These are phyloP conservation scores for Falciphora oryzae DNA, from an alignment of 2,329 filamentous ascomycete genomes.

Conservation along the genomic window DNA sequence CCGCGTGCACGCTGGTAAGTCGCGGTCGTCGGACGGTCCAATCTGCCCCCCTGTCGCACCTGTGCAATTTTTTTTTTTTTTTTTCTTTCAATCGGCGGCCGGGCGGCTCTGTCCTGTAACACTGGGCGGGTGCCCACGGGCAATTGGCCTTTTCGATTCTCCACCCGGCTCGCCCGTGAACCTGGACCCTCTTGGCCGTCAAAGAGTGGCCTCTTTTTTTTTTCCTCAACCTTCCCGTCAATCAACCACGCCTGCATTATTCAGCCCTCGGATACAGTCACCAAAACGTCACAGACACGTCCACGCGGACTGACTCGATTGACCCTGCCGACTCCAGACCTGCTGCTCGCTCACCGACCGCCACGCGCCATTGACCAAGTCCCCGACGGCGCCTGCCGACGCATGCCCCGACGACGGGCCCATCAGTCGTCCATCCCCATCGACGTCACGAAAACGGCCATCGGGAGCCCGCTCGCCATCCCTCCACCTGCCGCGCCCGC, in stretches of 20 bases:
- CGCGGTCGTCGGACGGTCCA: not conserved
- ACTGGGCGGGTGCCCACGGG: not conserved
- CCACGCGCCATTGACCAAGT: constrained; percentile 7
- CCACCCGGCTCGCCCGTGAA: not conserved
- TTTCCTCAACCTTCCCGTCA: not conserved
- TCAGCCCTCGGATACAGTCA: not conserved
- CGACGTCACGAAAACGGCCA: constrained; percentile 12
- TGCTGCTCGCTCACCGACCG: constrained; percentile 12
- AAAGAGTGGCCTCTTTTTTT: constrained; percentile 1
- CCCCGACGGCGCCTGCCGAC: not conserved
- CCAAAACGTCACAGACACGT: not conserved
- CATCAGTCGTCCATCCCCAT: not conserved
- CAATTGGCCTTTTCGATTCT: not conserved
- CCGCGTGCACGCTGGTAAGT: not conserved
- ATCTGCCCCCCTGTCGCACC: not conserved
- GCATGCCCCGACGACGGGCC: not conserved
- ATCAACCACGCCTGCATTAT: not conserved
- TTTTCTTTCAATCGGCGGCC: constrained; percentile 8
- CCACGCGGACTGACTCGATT: not conserved
- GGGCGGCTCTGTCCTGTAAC: not conserved
- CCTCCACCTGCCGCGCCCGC: not conserved
- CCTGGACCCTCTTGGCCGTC: not conserved
- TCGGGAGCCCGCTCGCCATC: not conserved
- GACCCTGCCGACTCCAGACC: not conserved
- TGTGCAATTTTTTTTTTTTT: not conserved